Evolutionary conservation across 768 basidiomycete species (phyloP), one percentile per base, ranked within the genome.

Genomic region (Boletus rex-veris): DNA sequence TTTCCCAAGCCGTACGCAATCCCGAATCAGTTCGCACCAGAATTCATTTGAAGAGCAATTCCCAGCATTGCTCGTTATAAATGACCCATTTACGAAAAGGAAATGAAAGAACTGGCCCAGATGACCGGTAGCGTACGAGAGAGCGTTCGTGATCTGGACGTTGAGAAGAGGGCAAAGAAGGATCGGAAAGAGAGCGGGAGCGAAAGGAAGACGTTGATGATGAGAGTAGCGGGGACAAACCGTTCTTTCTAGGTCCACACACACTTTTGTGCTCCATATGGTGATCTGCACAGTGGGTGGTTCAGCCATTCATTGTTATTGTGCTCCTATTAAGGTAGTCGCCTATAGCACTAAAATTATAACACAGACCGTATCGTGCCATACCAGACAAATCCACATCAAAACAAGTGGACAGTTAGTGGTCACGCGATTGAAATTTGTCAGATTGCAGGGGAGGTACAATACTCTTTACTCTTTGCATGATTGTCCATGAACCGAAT

Each of bases 381-480:
- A 33, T 19, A 24, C 50, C 36, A 19, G 21, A 11, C 21, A 31
- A 9, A 24, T 24, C 38, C 14, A 61, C 48, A 35, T 42, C 16
- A 10, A 33, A 30, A 40, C 38, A 50, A 33, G 16, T 16, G 15
- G 33, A 50, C 45, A 35, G 38, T 35, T 24, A n/a, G 24, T 53
- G 28, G 26, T 45, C 52, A 48, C 50, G 18, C 37, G 37, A 37
- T 54, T 38, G 52, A 70, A 55, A 51, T 56, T 65, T 58, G 46
- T 68, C 58, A 51, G 53, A 61, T 66, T 68, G 60, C 55, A 57
- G 48, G 48, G 42, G 33, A 68, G 41, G 66, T 70, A 70, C 71
- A 57, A 21, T 70, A 69, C 54, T 70, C 63, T 57, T 71, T 69
- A 64, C 52, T 67, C 60, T 53, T 62, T 60, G 58, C 42, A 37